These are phyloP conservation scores for Alternaria ventricosa DNA, from an alignment of 2,329 filamentous ascomycete species.

Conservation along the genomic window DNA sequence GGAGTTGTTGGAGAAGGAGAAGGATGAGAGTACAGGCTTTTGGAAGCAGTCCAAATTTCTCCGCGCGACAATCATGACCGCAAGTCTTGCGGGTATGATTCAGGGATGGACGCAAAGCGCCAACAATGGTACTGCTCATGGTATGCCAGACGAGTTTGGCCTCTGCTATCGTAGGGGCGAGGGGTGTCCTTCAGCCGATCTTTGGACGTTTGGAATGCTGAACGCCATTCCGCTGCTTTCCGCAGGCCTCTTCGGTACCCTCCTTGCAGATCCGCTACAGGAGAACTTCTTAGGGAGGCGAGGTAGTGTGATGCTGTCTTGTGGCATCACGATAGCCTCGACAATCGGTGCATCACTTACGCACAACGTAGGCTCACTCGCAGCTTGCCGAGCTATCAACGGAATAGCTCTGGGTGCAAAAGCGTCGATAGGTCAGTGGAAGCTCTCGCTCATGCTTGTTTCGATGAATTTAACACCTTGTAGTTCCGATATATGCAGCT, in stretches of 20 bases:
- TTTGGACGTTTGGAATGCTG: slow-evolving; percentile 31
- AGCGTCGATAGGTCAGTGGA: slow-evolving; percentile 21
- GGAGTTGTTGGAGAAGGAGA: slow-evolving; percentile 15
- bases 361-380: slow-evolving; percentile 20
- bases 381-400: slow-evolving; percentile 26
- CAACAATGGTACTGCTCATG: slow-evolving; percentile 26
- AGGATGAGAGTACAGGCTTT: slow-evolving; percentile 21
- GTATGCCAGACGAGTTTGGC: slow-evolving; percentile 24
- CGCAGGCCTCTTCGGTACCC: slow-evolving; percentile 26
- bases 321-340: slow-evolving; percentile 24
- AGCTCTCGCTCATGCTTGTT: neutral
- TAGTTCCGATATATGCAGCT: slow-evolving; percentile 30
- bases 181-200: slow-evolving; percentile 8
- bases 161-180: slow-evolving; percentile 5
- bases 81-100: slow-evolving; percentile 26
- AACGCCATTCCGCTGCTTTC: slow-evolving; percentile 30
- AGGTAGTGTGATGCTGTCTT: slow-evolving; percentile 27
- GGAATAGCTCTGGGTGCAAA: slow-evolving; percentile 30
- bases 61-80: slow-evolving; percentile 27
- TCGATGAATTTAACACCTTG: neutral
- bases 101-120: slow-evolving; percentile 30
- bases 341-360: slow-evolving; percentile 31
- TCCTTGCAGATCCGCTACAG: slow-evolving; percentile 27
- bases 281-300: slow-evolving; percentile 27
- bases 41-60: slow-evolving; percentile 35